Base-by-base conservation (phyloP, 202 grass and related monocot genomes). In the Bolboschoenoplectus hybrid region DNA sequence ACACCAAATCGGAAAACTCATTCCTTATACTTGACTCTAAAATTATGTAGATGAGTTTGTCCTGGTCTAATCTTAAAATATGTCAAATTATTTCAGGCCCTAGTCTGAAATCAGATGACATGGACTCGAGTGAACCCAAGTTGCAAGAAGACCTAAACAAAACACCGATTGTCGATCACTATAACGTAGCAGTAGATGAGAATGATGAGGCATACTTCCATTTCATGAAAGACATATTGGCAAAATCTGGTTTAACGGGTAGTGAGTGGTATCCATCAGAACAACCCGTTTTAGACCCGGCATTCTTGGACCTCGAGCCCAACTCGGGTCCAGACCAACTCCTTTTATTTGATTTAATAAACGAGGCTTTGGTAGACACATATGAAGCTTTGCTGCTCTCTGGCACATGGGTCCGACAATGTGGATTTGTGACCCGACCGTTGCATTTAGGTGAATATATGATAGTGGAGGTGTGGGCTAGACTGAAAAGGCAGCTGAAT, bases 301-400 rank as follows among this genome's bases (percentile, higher is more conserved):
- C 88, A 83, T 73, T 91, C 38, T 94, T 98, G 9, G 93, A 95
- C 67, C 87, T 92, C 26, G 93, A 91, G n/a, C 81, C 87, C 4
- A 73, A 90, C 7, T 91, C 55, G 11, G 82, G 80, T 66, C 85
- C 86, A 5, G 92, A 90, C 64, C 90, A 88, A 81, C 91, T 98
- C 90, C 96, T 96, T 80, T 84, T 98, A 61, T 98, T 95, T 81
- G 93, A 98, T 90, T 90, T 96, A 63, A 94, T 95, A 77, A 95
- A 98, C 26, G 93, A 98, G 63, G 89, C 93, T 81, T 88, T 98
- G 35, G 8, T 95, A 73, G 85, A 92, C 2, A 91, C 91, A 56
- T 94, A 96, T 40, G 86, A 94, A 26, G 79, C 86, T 64, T 92
- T 93, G 32, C 76, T 92, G 1, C 51, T 88, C 55, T 85, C 82